A percentile compares a stretch with the other conserved stretches of the same genome.
These are phyloP conservation scores for Zygosaccharomyces sapae DNA, from an alignment of 1,139 yeast genomes.

Conservation along the genomic window DNA sequence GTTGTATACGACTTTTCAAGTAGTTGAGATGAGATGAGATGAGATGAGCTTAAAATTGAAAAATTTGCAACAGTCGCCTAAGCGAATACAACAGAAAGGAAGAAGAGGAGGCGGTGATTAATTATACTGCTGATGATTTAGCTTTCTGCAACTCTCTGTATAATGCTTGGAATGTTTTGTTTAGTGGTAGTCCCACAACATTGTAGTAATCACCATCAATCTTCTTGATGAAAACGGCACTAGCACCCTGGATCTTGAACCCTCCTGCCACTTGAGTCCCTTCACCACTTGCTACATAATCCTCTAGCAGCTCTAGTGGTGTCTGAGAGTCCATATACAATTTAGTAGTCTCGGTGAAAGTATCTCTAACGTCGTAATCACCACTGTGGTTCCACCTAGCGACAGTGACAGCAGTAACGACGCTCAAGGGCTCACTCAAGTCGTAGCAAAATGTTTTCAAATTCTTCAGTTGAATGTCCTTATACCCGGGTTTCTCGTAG, in stretches of 20 bases:
- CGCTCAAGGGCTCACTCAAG: slow-evolving; percentile 43
- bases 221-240: slow-evolving; percentile 57
- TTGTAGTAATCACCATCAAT: slow-evolving; percentile 83
- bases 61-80: slow-evolving; percentile 12
- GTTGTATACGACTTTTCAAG: background rate
- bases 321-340: slow-evolving; percentile 47
- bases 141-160: background rate
- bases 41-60: slow-evolving; percentile 18
- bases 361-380: slow-evolving; percentile 23
- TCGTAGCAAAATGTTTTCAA: slow-evolving; percentile 45
- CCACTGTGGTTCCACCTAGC: slow-evolving; percentile 18
- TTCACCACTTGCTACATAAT: slow-evolving; percentile 67
- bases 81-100: background rate
- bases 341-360: slow-evolving; percentile 43
- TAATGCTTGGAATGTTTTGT: slow-evolving; percentile 43
- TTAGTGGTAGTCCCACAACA: slow-evolving; percentile 85
- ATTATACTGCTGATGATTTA: background rate
- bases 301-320: slow-evolving; percentile 50
- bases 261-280: slow-evolving; percentile 90
- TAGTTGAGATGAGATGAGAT: slow-evolving; percentile 11
- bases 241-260: slow-evolving; percentile 72
- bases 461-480: slow-evolving; percentile 48
- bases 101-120: background rate
- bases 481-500: slow-evolving; percentile 70
- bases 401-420: slow-evolving; percentile 61